These are phyloP conservation scores for Alternaria rosae DNA, from an alignment of 2,329 filamentous ascomycete genomes.

Conservation along the genomic window DNA sequence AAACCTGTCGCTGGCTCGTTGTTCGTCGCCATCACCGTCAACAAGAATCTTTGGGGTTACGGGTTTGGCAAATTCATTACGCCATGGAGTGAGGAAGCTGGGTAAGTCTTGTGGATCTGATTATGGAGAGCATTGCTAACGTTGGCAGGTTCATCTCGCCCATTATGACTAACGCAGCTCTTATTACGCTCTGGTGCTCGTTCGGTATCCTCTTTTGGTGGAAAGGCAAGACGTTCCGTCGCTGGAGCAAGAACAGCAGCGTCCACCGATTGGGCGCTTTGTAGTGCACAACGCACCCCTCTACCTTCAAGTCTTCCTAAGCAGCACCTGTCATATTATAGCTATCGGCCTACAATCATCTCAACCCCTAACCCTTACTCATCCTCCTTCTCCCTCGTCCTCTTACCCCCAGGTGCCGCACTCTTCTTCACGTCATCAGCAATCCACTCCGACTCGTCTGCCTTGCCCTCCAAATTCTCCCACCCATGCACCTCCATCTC, in stretches of 20 bases:
- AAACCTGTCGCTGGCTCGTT: slow-evolving; percentile 68
- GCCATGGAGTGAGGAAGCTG: slow-evolving; percentile 57
- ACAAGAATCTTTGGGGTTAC: slow-evolving; percentile 71
- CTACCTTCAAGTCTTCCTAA: not conserved
- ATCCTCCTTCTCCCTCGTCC: not conserved
- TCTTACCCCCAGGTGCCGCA: not conserved
- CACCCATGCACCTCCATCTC: slow-evolving; percentile 35
- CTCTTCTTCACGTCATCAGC: slow-evolving; percentile 21
- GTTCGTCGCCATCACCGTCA: slow-evolving; percentile 68
- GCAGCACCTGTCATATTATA: not conserved
- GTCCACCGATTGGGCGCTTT: slow-evolving; percentile 53
- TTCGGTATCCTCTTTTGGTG: slow-evolving; percentile 65
- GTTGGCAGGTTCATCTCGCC: slow-evolving; percentile 55
- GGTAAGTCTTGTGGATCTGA: slow-evolving; percentile 42
- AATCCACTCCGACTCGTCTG: slow-evolving; percentile 39
- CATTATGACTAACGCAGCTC: slow-evolving; percentile 66
- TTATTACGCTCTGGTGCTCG: slow-evolving; percentile 62
- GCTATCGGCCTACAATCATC: not conserved
- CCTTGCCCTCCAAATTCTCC: slow-evolving; percentile 31
- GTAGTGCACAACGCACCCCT: not conserved
- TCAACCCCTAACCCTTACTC: not conserved
- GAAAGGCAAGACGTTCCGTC: slow-evolving; percentile 65
- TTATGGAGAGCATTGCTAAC: slow-evolving; percentile 10
- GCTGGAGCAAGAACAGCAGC: slow-evolving; percentile 63
- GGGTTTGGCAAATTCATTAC: slow-evolving; percentile 65